Base-by-base conservation (phyloP, 345 rosid species). In the rapeseed (Brassica napus) region DNA sequence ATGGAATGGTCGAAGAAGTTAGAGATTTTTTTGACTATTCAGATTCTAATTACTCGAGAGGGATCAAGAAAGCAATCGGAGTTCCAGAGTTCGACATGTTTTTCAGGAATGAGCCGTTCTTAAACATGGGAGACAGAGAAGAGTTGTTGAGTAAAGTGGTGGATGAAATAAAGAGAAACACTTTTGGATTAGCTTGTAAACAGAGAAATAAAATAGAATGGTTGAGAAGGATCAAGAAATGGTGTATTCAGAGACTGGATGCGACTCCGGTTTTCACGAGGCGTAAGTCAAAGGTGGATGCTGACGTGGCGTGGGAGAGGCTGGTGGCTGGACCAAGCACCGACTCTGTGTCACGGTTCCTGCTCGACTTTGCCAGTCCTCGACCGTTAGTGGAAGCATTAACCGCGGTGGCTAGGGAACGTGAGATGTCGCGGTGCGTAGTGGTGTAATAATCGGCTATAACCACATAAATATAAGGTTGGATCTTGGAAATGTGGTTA, bases 1-100 rank as follows among this genome's bases (percentile, higher is more conserved):
- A 71, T 6, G 97, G 97, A 4, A 81, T 92, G 86, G 84, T 92
- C 0, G 90, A 89, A 0, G 94, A 92, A 71, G 94, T 85, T 7
- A 83, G 92, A 74, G 82, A 84, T 3, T 5, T 84, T 6, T 89
- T 88, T 1, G 86, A 89, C 68, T 86, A 87, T 24, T 31, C 73
- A 7, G 14, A 68, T 3, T 81, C 84, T 0, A 85, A 84, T 75
- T 92, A 90, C 69, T 73, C 87, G 0, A 76, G 58, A 35, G 93
- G 95, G 18, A 83, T 89, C 21, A 80, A 88, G 76, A 87, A 72
- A 64, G 92, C 95, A 1, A 90, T 92, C 18, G 95, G 97, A 28
- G 83, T 92, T 2, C 97, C 91, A 0, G 97, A 92, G 74, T 83
- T 92, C 14, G 89, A 92, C 61, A 23, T 0, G 24, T 83, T 83